A percentile compares a stretch with the other conserved stretches of the same genome.
These are phyloP conservation scores for Nakaseomyces nivariensis DNA, from an alignment of 1,139 yeast genomes.

Conservation along the genomic window DNA sequence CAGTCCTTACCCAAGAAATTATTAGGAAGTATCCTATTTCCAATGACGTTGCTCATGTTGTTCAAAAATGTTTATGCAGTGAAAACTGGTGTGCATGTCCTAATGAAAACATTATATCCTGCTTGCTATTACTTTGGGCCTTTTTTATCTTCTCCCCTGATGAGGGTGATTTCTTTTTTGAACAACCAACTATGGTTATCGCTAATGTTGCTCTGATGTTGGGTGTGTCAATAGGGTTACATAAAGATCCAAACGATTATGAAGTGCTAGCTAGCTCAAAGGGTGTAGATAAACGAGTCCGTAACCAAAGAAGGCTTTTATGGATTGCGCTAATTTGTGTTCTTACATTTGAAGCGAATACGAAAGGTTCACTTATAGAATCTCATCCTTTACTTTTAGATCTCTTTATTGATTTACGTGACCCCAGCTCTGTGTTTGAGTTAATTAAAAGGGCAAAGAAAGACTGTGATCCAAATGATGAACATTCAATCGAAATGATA, in stretches of 20 bases:
- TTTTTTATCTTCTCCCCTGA: conserved; percentile 27
- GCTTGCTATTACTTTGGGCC: conserved; percentile 26
- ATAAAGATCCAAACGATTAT: conserved; percentile 26
- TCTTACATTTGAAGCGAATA: conserved; percentile 19
- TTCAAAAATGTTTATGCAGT: conserved; percentile 18
- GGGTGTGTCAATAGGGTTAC: conserved; percentile 26
- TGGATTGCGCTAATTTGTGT: conserved; percentile 22
- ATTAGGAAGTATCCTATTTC: conserved; percentile 20
- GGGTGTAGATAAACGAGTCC: conserved; percentile 13
- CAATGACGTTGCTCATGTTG: conserved; percentile 17
- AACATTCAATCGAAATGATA: conserved; percentile 13
- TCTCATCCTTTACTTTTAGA: conserved; percentile 13
- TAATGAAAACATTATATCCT: conserved; percentile 24
- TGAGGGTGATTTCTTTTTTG: conserved; percentile 26
- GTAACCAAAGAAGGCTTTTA: conserved; percentile 23
- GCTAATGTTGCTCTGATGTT: conserved; percentile 20
- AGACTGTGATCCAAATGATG: conserved; percentile 13
- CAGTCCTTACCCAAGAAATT: conserved; percentile 10
- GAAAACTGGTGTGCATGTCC: conserved; percentile 26
- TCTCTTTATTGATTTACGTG: conserved; percentile 14
- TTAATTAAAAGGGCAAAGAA: conserved; percentile 17
- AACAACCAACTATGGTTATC: conserved; percentile 26
- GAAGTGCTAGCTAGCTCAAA: conserved; percentile 12
- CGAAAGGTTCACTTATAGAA: conserved; percentile 20
- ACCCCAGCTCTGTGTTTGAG: conserved; percentile 12